Evolutionary conservation across 2,329 filamentous ascomycete genomes (phyloP), one percentile per base, ranked within the genome.

Genomic region (Alternaria novae-zelandiae): DNA sequence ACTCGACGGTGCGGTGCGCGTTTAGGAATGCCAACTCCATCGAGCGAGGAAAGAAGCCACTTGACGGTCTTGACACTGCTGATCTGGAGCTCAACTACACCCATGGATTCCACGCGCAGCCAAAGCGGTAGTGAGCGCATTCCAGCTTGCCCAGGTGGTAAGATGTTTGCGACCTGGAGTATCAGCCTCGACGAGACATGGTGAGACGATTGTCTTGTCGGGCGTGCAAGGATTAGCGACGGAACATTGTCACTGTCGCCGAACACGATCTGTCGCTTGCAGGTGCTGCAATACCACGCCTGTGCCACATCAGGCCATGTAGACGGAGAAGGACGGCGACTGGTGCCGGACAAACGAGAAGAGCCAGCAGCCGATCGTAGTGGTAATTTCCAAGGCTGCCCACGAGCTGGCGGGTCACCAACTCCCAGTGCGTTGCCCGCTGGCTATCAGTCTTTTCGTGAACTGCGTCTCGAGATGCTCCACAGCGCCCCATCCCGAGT

Each of bases 1-100:
- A 36, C 32, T 36, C 32, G 32, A 36, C 32, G 32, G 32, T 36
- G 32, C 1, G 32, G 32, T 36, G 32, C 32, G 32, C 32, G n/a
- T 54, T 56, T 50, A 50, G 44, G 45, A 28, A 20, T 36, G 36
- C 54, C 17, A 25, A 49, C 45, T 9, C 23, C 10, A 13, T 91
- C 87, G 23, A 70, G 83, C 69, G 88, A 91, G 78, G 17, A 54
- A 45, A 73, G 68, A 5, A 72, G 71, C 50, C 72, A 75, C 50
- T 75, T 75, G 63, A 73, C 72, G 10, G 28, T 30, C 28, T 30
- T 30, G 32, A 36, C 32, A 36, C 72, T 73, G 62, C 57, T 75
- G n/a, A 70, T 74, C 12, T 75, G 72, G 72, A 70, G 68, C 53
- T 21, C 61, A 12, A 72, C 67, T 4, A 67, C 59, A 9, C 25